Conservation (phyloP, 768 basidiomycete species). For the Tylopilus vinaceipallidus region DNA sequence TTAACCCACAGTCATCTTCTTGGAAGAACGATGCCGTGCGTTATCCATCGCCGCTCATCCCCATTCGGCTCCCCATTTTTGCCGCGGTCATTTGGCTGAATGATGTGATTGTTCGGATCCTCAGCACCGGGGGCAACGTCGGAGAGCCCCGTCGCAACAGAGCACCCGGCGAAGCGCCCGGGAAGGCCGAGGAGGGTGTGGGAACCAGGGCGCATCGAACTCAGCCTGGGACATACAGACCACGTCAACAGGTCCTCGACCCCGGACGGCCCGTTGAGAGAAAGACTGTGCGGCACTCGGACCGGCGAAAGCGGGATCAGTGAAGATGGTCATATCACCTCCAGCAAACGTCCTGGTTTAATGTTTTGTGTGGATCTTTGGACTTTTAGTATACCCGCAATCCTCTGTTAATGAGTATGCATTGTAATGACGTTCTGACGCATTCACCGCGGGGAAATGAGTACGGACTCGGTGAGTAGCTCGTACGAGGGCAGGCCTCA, state of each 20-base stretch:
- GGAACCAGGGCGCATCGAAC: constrained; percentile 29
- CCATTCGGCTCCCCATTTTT: constrained; percentile 79
- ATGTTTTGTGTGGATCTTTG: constrained; percentile 14
- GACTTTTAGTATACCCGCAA: constrained; percentile 15
- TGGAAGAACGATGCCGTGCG: constrained; percentile 41
- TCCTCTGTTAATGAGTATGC: constrained; percentile 7
- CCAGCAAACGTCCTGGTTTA: constrained; percentile 9
- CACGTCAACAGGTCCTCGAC: constrained; percentile 6
- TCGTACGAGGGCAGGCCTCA: constrained; percentile 8
- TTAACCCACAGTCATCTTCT: constrained; percentile 51
- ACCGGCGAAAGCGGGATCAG: constrained; percentile 49
- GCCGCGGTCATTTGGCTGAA: constrained; percentile 71
- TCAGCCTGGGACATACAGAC: constrained; percentile 7
- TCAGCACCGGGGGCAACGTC: constrained; percentile 51
- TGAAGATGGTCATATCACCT: constrained; percentile 5
- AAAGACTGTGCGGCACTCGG: constrained; percentile 31
- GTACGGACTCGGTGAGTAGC: not conserved
- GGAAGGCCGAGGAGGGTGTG: constrained; percentile 62
- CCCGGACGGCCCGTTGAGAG: constrained; percentile 12
- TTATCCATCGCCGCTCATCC: constrained; percentile 76
- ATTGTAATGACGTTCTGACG: not conserved
- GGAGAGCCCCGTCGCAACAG: constrained; percentile 23
- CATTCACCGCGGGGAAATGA: not conserved
- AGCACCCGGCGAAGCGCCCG: constrained; percentile 48
- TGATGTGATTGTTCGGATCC: constrained; percentile 59